Percentiles rank a stretch among this genome's conserved stretches.
Conservation (phyloP, 2,329 filamentous ascomycete species). For the Colletotrichum falcatum region DNA sequence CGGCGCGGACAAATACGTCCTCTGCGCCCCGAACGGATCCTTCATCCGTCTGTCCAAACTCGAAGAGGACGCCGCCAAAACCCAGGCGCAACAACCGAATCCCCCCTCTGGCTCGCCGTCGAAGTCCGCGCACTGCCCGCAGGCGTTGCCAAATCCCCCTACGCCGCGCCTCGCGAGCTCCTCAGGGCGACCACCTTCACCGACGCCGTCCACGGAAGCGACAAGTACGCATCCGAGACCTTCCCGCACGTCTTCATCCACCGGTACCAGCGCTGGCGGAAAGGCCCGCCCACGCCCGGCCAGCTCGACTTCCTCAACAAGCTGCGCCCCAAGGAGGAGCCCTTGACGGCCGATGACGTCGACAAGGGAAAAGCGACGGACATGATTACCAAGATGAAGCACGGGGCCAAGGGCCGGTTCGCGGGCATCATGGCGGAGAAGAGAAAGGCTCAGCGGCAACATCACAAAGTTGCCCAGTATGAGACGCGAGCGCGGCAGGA, state of each 20-base stretch:
- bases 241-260: conserved; percentile 78
- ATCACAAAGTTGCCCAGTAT: conserved; percentile 53
- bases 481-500: conserved; percentile 59
- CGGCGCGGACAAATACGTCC: conserved; percentile 75
- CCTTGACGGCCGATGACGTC: conserved; percentile 67
- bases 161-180: conserved; percentile 75
- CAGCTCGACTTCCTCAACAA: conserved; percentile 80
- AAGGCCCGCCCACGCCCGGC: conserved; percentile 69
- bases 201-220: conserved; percentile 85
- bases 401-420: conserved; percentile 79
- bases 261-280: conserved; percentile 77
- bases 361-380: conserved; percentile 86
- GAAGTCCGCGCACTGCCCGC: conserved; percentile 62
- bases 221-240: conserved; percentile 78
- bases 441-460: conserved; percentile 58
- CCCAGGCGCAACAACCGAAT: background rate
- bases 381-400: conserved; percentile 92
- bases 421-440: conserved; percentile 64
- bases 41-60: conserved; percentile 65
- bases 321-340: conserved; percentile 64
- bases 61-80: conserved; percentile 37
- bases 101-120: conserved; percentile 56
- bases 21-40: conserved; percentile 74
- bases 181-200: conserved; percentile 74
- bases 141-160: conserved; percentile 67